These are phyloP conservation scores for Lathyrus oleraceus DNA, from an alignment of 306 rosid species.

Conservation along the genomic window DNA sequence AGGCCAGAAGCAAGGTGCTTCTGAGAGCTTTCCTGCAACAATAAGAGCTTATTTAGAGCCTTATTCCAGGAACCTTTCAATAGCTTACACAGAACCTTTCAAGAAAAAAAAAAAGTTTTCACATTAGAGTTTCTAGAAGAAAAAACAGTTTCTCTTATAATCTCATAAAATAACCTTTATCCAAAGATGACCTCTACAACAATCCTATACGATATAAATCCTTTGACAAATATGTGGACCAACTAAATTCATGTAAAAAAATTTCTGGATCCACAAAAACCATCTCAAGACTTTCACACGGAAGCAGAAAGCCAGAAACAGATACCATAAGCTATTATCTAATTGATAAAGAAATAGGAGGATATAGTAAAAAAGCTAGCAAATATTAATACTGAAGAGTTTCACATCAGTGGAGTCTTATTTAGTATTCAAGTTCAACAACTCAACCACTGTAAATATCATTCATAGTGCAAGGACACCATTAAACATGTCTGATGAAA, in stretches of 20 bases:
- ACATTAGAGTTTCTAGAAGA: not conserved
- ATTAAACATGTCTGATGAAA: constrained; percentile 33
- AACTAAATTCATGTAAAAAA: not conserved
- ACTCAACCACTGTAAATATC: constrained; percentile 17
- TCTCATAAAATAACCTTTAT: not conserved
- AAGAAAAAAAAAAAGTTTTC: no score
- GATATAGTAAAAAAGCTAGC: not conserved
- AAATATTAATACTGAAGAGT: not conserved
- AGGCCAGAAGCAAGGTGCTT: not conserved
- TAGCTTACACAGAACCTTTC: not conserved
- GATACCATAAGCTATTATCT: not conserved
- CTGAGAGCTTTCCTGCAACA: not conserved
- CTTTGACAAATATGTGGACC: not conserved
- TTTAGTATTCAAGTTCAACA: constrained; percentile 27
- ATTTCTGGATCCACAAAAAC: not conserved
- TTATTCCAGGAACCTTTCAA: not conserved
- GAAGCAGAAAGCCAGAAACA: constrained; percentile 15
- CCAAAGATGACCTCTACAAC: not conserved
- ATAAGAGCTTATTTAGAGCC: not conserved
- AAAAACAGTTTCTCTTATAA: not conserved
- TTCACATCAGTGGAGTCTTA: not conserved
- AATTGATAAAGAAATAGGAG: not conserved
- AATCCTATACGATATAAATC: not conserved
- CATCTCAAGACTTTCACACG: not conserved
- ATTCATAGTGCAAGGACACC: constrained; percentile 2